A percentile compares a stretch with the other conserved stretches of the same genome.
Conservation (phyloP, 2,329 filamentous ascomycete genomes). For the Periconia sp. region DNA sequence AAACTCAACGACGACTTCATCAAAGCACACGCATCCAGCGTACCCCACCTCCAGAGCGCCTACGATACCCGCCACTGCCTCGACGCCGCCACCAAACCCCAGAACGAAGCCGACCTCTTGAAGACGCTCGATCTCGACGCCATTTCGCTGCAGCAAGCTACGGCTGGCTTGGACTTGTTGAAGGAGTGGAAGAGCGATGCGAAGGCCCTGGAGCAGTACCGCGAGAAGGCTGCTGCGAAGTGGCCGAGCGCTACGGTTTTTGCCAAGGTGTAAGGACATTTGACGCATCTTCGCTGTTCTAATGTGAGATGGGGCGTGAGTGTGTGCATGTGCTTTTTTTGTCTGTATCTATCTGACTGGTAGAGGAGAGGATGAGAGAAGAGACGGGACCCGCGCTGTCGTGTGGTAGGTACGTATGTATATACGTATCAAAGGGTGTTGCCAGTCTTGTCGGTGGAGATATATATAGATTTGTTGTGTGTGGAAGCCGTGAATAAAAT, state of each 20-base stretch:
- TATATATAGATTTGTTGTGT: too few relatives aligned
- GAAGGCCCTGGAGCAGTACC: constrained; percentile 54
- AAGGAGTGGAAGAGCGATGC: constrained; percentile 54
- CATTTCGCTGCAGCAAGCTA: constrained; percentile 59
- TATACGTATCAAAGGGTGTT: too few relatives aligned
- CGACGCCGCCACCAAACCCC: constrained; percentile 56
- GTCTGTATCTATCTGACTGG: too few relatives aligned
- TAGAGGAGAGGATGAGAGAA: too few relatives aligned
- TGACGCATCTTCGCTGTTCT: not conserved
- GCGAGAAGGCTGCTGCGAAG: constrained; percentile 38
- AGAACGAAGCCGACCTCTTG: constrained; percentile 65
- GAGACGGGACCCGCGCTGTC: too few relatives aligned
- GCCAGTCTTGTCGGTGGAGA: too few relatives aligned
- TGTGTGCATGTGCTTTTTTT: too few relatives aligned
- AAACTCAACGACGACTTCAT: constrained; percentile 69
- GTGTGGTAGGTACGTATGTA: too few relatives aligned
- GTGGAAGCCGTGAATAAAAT: too few relatives aligned
- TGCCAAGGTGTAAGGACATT: constrained; percentile 10
- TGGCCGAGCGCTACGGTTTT: constrained; percentile 46
- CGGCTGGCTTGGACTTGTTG: constrained; percentile 56
- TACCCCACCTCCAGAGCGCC: constrained; percentile 64
- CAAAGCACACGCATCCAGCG: constrained; percentile 62
- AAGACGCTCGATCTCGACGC: constrained; percentile 56
- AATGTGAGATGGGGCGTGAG: not conserved
- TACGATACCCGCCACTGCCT: constrained; percentile 63